Percentiles rank a stretch among this genome's conserved stretches.
Conservation (phyloP, 2,329 filamentous ascomycete species). For the Sarocladium oryzae region DNA sequence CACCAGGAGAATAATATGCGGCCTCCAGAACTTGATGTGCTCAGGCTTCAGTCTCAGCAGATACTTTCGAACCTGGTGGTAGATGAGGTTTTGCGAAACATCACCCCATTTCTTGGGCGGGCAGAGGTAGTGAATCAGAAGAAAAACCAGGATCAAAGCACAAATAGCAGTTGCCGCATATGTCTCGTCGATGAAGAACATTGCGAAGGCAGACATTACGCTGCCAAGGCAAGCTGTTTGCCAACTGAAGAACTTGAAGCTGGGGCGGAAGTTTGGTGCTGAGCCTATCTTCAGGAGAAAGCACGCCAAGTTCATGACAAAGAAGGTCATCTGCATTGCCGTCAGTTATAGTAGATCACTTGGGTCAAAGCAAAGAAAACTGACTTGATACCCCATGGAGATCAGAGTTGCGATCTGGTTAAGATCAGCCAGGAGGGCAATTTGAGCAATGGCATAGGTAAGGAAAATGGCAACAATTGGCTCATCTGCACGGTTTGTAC, state of each 20-base stretch:
- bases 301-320: slow-evolving; percentile 82
- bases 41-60: slow-evolving; percentile 75
- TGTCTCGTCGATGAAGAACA: slow-evolving; percentile 84
- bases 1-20: slow-evolving; percentile 77
- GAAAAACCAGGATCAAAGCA: slow-evolving; percentile 68
- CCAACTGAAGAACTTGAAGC: slow-evolving; percentile 86
- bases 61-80: slow-evolving; percentile 80
- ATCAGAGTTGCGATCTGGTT: slow-evolving; percentile 87
- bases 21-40: slow-evolving; percentile 90
- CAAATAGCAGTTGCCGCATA: slow-evolving; percentile 72
- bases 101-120: slow-evolving; percentile 87
- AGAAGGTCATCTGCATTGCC: slow-evolving; percentile 65
- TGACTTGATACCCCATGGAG: slow-evolving; percentile 77
- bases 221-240: slow-evolving; percentile 71
- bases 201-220: slow-evolving; percentile 68
- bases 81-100: slow-evolving; percentile 83
- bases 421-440: slow-evolving; percentile 75
- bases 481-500: slow-evolving; percentile 65
- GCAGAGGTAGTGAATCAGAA: slow-evolving; percentile 78
- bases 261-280: slow-evolving; percentile 81
- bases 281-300: slow-evolving; percentile 82
- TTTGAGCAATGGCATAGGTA: slow-evolving; percentile 68
- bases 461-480: slow-evolving; percentile 70
- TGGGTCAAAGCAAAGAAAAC: too few species aligned
- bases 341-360: not conserved